These are phyloP conservation scores for Marchantia polymorpha DNA, from an alignment of 225 moss, liverwort and hornwort genomes.

Conservation along the genomic window DNA sequence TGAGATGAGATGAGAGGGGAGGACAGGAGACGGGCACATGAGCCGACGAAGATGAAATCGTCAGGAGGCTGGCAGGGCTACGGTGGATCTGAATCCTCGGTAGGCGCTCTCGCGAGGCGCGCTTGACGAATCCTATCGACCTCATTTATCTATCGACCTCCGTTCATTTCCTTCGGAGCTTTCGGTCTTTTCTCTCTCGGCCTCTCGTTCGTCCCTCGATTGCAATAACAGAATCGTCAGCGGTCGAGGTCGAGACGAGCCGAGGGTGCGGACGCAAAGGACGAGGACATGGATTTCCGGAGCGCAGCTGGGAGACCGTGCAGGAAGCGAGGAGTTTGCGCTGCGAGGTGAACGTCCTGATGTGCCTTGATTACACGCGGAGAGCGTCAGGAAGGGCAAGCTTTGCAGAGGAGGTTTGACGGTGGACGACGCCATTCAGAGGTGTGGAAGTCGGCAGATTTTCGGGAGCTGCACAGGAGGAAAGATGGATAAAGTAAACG, in stretches of 20 bases:
- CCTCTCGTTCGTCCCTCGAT: background rate
- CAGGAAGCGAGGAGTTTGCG: background rate
- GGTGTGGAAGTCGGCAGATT: background rate
- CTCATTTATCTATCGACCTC: too few relatives aligned
- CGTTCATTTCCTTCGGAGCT: background rate
- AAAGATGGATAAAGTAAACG: background rate
- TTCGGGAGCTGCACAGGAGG: background rate
- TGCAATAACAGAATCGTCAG: slow-evolving; percentile 11
- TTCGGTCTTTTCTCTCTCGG: slow-evolving; percentile 2
- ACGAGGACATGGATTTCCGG: background rate
- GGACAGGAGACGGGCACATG: background rate
- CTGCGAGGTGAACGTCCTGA: background rate
- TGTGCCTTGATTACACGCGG: background rate
- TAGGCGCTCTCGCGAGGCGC: background rate
- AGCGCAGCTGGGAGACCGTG: slow-evolving; percentile 1
- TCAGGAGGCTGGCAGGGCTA: background rate
- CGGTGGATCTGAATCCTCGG: background rate
- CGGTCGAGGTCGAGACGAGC: background rate
- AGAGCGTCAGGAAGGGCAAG: background rate
- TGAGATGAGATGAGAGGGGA: background rate
- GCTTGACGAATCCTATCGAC: background rate
- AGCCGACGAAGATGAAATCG: background rate
- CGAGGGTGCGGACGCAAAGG: too few relatives aligned
- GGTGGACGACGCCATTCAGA: background rate
- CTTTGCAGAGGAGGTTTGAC: background rate